Evolutionary conservation across 495 filamentous ascomycete species (phyloP).

Genomic region (Penicillium ucsense): DNA sequence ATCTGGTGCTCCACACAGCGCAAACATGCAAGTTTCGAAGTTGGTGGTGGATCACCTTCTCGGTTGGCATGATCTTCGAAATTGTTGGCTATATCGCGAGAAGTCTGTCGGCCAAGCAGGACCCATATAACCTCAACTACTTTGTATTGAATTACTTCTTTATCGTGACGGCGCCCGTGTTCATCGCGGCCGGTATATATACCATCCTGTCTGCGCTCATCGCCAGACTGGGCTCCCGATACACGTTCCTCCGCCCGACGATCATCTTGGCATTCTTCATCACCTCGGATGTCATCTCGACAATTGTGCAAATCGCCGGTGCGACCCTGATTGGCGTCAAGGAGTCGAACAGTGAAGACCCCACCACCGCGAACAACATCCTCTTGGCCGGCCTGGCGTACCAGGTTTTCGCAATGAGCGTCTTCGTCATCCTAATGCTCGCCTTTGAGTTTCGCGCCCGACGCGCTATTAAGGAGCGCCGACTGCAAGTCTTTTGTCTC

Average conservation of each 20-base stretch:
- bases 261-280: slow-evolving; percentile 25
- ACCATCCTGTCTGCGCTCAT: slow-evolving; percentile 38
- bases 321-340: slow-evolving; percentile 38
- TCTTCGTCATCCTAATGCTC: slow-evolving; percentile 33
- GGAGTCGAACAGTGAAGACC: slow-evolving; percentile 28
- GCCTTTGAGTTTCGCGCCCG: slow-evolving; percentile 14
- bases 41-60: slow-evolving; percentile 25
- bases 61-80: slow-evolving; percentile 41
- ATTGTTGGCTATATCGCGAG: slow-evolving; percentile 36
- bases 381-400: slow-evolving; percentile 41
- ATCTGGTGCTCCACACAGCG: slow-evolving; percentile 3
- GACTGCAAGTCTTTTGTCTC: slow-evolving; percentile 3
- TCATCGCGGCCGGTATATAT: slow-evolving; percentile 45
- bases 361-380: slow-evolving; percentile 39
- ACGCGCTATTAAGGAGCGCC: slow-evolving; percentile 2
- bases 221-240: slow-evolving; percentile 7
- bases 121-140: slow-evolving; percentile 41
- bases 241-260: slow-evolving; percentile 16
- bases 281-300: slow-evolving; percentile 37
- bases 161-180: slow-evolving; percentile 48
- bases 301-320: slow-evolving; percentile 42
- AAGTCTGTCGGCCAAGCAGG: slow-evolving; percentile 25
- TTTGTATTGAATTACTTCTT: slow-evolving; percentile 52
- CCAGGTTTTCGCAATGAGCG: slow-evolving; percentile 38
- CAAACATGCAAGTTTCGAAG: slow-evolving; percentile 6